Percentiles rank a stretch among this genome's conserved stretches.
Evolutionary conservation across 495 filamentous ascomycete genomes (phyloP).

Genomic region (Trypethelium eluteriae): DNA sequence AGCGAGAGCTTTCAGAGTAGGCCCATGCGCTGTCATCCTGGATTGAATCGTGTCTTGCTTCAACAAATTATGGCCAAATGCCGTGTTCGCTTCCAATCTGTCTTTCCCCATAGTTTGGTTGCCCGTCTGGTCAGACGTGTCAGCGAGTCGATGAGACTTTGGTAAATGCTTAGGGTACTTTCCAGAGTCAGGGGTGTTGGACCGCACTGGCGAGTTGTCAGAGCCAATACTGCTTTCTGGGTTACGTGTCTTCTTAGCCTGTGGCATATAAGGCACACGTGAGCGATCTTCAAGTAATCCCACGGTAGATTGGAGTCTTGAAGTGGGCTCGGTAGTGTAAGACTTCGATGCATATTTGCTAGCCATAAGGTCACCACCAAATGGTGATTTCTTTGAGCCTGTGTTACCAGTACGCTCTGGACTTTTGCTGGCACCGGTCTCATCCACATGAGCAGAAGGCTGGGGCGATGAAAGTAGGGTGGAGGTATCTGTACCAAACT

Average conservation of each 20-base stretch:
- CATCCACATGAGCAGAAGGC: too few relatives aligned
- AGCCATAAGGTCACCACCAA: not conserved
- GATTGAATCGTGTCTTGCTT: not conserved
- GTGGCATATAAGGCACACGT: too few relatives aligned
- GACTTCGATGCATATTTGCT: not conserved
- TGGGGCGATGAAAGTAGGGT: too few relatives aligned
- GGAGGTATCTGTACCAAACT: too few relatives aligned
- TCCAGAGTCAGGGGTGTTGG: not conserved
- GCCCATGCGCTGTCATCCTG: not conserved
- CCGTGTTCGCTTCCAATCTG: not conserved
- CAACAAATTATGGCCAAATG: conserved; percentile 2
- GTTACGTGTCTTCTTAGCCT: too few relatives aligned
- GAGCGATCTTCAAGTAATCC: not conserved
- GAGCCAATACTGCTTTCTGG: too few relatives aligned
- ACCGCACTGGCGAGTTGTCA: not conserved
- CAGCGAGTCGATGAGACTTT: not conserved
- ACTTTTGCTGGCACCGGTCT: not conserved
- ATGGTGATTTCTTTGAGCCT: not conserved
- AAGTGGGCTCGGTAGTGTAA: not conserved
- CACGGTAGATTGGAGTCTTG: not conserved
- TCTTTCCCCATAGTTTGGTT: not conserved
- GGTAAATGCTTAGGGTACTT: not conserved
- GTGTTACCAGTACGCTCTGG: not conserved
- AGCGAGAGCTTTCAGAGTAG: not conserved
- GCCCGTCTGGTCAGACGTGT: not conserved